Percentiles rank a stretch among this genome's conserved stretches.
These are phyloP conservation scores for Macrophomina phaseolina DNA, from an alignment of 2,329 filamentous ascomycete species.

Conservation along the genomic window DNA sequence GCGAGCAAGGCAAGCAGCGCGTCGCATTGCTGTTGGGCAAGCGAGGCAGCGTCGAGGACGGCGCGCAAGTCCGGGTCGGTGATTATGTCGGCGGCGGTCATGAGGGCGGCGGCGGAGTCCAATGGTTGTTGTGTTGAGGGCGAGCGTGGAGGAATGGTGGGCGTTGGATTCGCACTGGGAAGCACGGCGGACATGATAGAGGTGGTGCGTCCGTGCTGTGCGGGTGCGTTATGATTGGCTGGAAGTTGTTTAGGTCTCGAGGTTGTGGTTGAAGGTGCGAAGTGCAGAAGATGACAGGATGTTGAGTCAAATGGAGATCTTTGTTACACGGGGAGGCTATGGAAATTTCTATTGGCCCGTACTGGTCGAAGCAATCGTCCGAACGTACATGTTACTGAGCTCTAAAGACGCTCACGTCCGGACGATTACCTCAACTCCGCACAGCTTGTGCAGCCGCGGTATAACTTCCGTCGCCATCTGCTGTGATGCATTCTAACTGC, in stretches of 20 bases:
- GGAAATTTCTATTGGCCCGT: too few species aligned
- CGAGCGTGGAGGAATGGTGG: not conserved
- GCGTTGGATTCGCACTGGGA: not conserved
- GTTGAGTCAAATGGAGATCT: too few species aligned
- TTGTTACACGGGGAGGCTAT: too few species aligned
- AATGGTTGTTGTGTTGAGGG: not conserved
- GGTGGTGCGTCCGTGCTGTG: constrained; percentile 6
- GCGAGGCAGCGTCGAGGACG: constrained; percentile 73
- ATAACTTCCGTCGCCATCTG: too few species aligned
- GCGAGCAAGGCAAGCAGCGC: constrained; percentile 63
- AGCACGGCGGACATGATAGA: constrained; percentile 17
- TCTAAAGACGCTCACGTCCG: not conserved
- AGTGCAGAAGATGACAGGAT: not conserved
- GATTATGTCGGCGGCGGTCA: constrained; percentile 52
- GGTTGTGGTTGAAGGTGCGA: not conserved
- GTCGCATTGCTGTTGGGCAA: constrained; percentile 74
- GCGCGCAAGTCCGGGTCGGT: constrained; percentile 69
- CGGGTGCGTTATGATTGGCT: constrained; percentile 1
- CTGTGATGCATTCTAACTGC: too few species aligned
- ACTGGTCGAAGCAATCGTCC: too few species aligned
- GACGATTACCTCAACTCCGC: not conserved
- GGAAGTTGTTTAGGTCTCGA: not conserved
- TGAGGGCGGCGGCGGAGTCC: constrained; percentile 1
- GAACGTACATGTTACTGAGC: too few species aligned
- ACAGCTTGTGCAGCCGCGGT: too few species aligned